Percentiles rank a stretch among this genome's conserved stretches.
phyloP scores from a whole-genome alignment of 2,329 filamentous ascomycete species.

The Paecilomyces niveus region DNA sequence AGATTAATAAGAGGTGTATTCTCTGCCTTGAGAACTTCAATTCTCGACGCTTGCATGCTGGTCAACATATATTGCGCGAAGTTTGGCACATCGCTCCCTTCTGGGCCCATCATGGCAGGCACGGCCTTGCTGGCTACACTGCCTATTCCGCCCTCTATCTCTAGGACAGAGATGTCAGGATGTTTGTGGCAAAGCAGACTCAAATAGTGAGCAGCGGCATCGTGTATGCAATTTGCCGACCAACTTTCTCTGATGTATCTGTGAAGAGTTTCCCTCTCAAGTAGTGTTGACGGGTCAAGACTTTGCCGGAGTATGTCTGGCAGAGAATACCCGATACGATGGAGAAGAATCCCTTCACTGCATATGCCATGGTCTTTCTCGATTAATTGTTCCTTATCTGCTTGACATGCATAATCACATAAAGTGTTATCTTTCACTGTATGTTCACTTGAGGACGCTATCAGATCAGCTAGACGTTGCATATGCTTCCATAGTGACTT shows the following conservation, averaged over 20 bases:
- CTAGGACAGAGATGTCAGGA: conserved; percentile 9
- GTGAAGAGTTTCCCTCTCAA: background rate
- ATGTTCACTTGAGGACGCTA: background rate
- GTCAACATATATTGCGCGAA: background rate
- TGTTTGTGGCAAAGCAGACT: conserved; percentile 3
- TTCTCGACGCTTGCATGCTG: background rate
- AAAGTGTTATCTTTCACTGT: background rate
- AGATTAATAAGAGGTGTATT: background rate
- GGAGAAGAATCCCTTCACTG: background rate
- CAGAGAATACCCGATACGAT: background rate
- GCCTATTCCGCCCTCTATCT: conserved; percentile 13
- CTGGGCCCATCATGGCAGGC: background rate
- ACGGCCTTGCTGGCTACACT: conserved; percentile 3
- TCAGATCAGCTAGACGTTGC: background rate
- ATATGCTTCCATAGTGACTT: background rate
- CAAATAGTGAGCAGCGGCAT: background rate
- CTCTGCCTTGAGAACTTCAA: background rate
- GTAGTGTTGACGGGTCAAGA: background rate
- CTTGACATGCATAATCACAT: background rate
- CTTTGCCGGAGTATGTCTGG: background rate
- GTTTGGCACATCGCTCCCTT: background rate
- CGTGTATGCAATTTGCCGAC: background rate
- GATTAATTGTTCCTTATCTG: background rate
- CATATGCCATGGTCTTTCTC: background rate
- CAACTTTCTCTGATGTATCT: background rate